These are phyloP conservation scores for Phytomonas sp. DNA, from an alignment of 208 protist species.

Conservation along the genomic window DNA sequence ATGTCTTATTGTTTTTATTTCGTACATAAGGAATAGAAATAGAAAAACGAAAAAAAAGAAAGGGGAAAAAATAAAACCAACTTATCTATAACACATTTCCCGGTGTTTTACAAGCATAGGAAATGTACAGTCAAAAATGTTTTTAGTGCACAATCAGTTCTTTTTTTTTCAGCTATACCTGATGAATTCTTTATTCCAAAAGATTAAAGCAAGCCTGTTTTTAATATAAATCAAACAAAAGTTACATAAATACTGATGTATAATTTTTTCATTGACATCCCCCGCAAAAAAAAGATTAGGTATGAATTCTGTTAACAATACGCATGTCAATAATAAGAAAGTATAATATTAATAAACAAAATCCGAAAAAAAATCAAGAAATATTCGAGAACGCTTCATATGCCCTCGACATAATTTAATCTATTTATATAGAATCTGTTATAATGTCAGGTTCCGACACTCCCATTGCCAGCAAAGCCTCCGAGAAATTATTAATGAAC, in stretches of 20 bases:
- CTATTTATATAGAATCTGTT: slow-evolving; percentile 34
- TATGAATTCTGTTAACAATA: background rate
- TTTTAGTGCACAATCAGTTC: background rate
- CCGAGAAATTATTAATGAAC: slow-evolving; percentile 41
- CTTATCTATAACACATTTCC: background rate
- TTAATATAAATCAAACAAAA: background rate
- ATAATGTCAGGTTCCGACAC: slow-evolving; percentile 49
- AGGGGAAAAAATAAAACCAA: background rate
- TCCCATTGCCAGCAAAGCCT: slow-evolving; percentile 34
- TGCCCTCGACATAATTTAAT: background rate
- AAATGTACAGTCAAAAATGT: background rate
- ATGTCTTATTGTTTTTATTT: background rate
- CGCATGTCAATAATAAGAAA: slow-evolving; percentile 2
- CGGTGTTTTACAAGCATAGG: background rate
- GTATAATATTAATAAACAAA: slow-evolving; percentile 6
- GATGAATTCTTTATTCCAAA: background rate
- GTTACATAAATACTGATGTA: background rate
- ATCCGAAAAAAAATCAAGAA: background rate
- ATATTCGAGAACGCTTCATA: background rate
- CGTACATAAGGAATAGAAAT: slow-evolving; percentile 4
- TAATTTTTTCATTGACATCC: background rate
- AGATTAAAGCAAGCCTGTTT: background rate
- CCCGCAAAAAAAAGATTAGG: background rate
- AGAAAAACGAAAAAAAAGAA: background rate
- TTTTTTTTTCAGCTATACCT: background rate